These are phyloP conservation scores for Copromyces sp. DNA, from an alignment of 495 filamentous ascomycete species.

Conservation along the genomic window DNA sequence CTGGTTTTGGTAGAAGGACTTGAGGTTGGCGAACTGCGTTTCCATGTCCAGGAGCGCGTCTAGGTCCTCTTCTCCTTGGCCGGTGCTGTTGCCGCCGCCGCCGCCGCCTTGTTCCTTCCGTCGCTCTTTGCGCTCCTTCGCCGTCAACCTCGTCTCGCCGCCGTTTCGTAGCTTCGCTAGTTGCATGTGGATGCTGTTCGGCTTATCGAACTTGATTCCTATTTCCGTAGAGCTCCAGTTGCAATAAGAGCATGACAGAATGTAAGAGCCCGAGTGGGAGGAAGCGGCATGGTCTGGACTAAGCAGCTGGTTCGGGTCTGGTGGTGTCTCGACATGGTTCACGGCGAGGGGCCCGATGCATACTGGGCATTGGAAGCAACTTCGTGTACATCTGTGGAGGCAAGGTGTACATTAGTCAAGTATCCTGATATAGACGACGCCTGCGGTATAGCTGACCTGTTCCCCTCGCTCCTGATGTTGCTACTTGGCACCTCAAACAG, in stretches of 20 bases:
- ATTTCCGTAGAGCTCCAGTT: slow-evolving; percentile 85
- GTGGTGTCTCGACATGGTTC: slow-evolving; percentile 48
- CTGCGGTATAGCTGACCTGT: slow-evolving; percentile 52
- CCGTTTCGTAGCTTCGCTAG: slow-evolving; percentile 52
- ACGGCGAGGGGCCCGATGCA: slow-evolving; percentile 76
- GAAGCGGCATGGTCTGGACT: slow-evolving; percentile 24
- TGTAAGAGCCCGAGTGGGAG: slow-evolving; percentile 50
- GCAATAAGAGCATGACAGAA: slow-evolving; percentile 80
- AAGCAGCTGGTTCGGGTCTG: slow-evolving; percentile 32
- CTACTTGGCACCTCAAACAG: slow-evolving; percentile 90
- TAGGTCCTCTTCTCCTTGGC: slow-evolving; percentile 5
- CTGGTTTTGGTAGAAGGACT: slow-evolving; percentile 63
- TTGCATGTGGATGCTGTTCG: slow-evolving; percentile 74
- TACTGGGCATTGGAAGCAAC: slow-evolving; percentile 87
- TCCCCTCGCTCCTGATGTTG: slow-evolving; percentile 81
- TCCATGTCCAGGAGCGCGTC: slow-evolving; percentile 25
- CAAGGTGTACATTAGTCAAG: neutral
- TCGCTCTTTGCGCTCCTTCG: slow-evolving; percentile 34
- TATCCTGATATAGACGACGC: neutral
- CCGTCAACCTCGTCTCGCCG: slow-evolving; percentile 28
- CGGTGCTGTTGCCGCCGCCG: slow-evolving; percentile 4
- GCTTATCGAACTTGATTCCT: slow-evolving; percentile 80
- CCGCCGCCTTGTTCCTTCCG: slow-evolving; percentile 26
- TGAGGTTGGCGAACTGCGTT: slow-evolving; percentile 47
- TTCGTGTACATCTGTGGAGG: slow-evolving; percentile 72